Base-by-base conservation (phyloP, 2,329 filamentous ascomycete genomes). In the Aspergillus fructus region DNA sequence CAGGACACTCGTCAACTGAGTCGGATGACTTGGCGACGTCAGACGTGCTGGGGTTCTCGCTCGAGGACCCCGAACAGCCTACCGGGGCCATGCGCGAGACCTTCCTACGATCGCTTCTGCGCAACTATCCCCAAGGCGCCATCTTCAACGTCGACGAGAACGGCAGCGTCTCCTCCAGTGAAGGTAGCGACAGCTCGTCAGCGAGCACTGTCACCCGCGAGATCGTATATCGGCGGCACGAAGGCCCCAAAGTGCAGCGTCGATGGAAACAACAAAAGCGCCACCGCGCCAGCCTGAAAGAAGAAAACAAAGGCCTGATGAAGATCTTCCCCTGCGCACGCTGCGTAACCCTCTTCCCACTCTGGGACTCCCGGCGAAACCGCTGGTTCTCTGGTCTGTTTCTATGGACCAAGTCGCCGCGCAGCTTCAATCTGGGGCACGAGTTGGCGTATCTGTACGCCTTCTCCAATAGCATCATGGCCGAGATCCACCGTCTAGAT, bases 401-500 rank as follows among this genome's bases (percentile, higher is more conserved):
- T 13, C 62, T 62, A 3, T 74, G 71, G 70, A 68, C 68, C 3
- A 66, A 64, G 13, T 59, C 61, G 15, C 68, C 67, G 1, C 59
- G 65, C 17, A 59, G 68, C 8, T 64, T 71, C 19, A 67, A 63
- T 0, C 42, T 62, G 3, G 65, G 66, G 3, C 65, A 65, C 12
- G 71, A 74, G 34, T 55, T 74, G 3, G 62, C 61, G 0, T 73
- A 68, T 43, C 43, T 71, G 19, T 64, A 60, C 5, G 66, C 70
- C 3, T 73, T 74, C 50, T 63, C 64, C 7, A 71, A 71, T 34
- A 72, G 64, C 42, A 64, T 74, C 34, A 73, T 74, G 70, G 66
- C 68, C 1, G 72, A 73, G 23, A 60, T 73, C 0, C 62, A 63
- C 8, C 66, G 68, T 3, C 49, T 73, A 3, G 71, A 72, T 47